Evolutionary conservation across 805 yeast genomes (phyloP), one percentile per base, ranked within the genome.

Genomic region (Metschnikowia colocasiae): DNA sequence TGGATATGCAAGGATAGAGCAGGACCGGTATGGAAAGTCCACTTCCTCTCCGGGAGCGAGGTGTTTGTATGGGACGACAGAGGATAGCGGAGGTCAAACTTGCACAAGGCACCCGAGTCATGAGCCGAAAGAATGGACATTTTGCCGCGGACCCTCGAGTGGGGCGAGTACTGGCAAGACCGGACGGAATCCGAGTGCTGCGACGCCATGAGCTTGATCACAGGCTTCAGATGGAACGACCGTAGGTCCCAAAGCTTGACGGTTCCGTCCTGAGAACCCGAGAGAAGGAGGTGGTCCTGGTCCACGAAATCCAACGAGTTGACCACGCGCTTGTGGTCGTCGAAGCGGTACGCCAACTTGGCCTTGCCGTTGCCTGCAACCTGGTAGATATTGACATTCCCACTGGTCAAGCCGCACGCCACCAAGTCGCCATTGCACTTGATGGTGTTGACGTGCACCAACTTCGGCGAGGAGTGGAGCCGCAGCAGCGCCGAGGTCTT

Each of bases 21-120:
- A 2, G 96, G 95, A 0, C 96, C 96, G 2, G 89, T 79, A 61
- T 92, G 98, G 3, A 96, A 95, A 57, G 85, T 87, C 61, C 94
- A 76, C 49, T 83, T 81, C 43, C 83, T 72, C 57, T 92, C 97
- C 4, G 92, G 83, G 7, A 54, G 49, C 15, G 47, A 40, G n/a
- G 42, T 8, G 26, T 27, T 31, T 18, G 37, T 5, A 31, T 78
- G 76, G 13, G 53, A 52, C 2, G 58, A 43, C 20, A 45, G 40
- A 13, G 57, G 54, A 35, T 51, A 54, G 47, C 98, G 75, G n/a
- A 87, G 58, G 66, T 94, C 99, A 81, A 87, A 91, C 55, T 85
- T 81, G 56, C 86, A 81, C n/a, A 92, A 74, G 3, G 87, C 79
- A 13, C 99, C 99, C 1, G 88, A 81, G 62, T 94, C 98, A 64